A percentile compares a stretch with the other conserved stretches of the same genome.
Conservation (phyloP, 139 green algal species). For the Edaphochlamys debaryana region DNA sequence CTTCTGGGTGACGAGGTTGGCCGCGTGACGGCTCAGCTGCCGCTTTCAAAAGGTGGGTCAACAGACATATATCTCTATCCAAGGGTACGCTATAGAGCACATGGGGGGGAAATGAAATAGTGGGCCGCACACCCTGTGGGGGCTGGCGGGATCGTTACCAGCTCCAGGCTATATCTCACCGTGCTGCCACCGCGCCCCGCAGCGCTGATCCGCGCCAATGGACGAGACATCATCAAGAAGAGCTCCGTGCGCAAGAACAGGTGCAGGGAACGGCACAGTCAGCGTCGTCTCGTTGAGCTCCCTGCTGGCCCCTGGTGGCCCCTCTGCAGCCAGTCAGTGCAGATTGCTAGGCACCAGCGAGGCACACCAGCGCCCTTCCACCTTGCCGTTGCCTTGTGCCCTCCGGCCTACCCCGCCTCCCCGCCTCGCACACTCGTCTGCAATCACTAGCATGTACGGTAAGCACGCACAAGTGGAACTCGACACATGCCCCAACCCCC, state of each 20-base stretch:
- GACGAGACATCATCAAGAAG: constrained; percentile 91
- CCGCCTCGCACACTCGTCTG: no score
- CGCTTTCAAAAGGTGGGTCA: constrained; percentile 34
- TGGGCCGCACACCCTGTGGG: no score
- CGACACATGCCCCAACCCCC: no score
- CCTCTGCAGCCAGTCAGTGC: background rate
- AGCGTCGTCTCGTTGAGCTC: no score
- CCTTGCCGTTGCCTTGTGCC: background rate
- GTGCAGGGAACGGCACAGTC: no score
- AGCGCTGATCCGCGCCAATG: constrained; percentile 76
- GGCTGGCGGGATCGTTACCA: background rate
- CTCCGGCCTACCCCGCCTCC: background rate
- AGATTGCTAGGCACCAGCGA: no score
- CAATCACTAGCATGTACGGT: no score
- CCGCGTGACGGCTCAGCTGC: constrained; percentile 17
- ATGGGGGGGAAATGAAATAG: background rate
- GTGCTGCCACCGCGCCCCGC: constrained; percentile 20
- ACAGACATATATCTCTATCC: no score
- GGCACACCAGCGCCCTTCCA: background rate
- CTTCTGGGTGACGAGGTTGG: constrained; percentile 33
- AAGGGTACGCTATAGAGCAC: background rate
- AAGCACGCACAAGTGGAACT: no score
- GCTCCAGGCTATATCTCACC: background rate
- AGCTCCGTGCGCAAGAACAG: constrained; percentile 73
- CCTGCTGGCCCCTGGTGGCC: background rate